Evolutionary conservation across 129 eudicot genomes (phyloP).

Genomic region (Arctium minus): DNA sequence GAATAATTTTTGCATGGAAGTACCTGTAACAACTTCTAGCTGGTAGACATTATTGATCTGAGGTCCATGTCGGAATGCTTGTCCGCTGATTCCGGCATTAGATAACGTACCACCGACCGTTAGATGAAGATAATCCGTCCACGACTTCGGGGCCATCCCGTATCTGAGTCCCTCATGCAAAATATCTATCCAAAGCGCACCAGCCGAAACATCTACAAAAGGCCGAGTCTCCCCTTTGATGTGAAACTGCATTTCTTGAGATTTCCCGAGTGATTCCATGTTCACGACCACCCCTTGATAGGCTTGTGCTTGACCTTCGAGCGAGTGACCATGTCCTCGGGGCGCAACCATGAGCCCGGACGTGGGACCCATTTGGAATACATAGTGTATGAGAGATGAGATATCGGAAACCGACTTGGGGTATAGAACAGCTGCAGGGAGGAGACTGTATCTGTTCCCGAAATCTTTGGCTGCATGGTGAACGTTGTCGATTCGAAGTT

Average conservation of each 20-base stretch:
- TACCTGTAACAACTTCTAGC: constrained; percentile 95
- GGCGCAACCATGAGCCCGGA: constrained; percentile 74
- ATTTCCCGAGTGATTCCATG: constrained; percentile 68
- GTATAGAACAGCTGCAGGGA: constrained; percentile 71
- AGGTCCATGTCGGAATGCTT: constrained; percentile 91
- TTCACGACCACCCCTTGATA: constrained; percentile 62
- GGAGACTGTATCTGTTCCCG: constrained; percentile 64
- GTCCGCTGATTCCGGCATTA: constrained; percentile 95
- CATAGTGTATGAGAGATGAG: constrained; percentile 43
- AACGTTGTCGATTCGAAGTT: constrained; percentile 41
- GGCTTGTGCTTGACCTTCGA: constrained; percentile 89
- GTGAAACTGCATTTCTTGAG: constrained; percentile 51
- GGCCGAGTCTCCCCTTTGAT: constrained; percentile 36
- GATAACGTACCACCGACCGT: constrained; percentile 98
- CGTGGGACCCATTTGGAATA: constrained; percentile 64
- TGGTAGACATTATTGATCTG: constrained; percentile 88
- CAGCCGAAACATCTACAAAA: constrained; percentile 83
- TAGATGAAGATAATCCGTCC: constrained; percentile 98
- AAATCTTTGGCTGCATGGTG: constrained; percentile 83
- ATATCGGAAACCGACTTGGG: constrained; percentile 87
- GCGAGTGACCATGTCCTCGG: constrained; percentile 92
- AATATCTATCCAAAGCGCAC: constrained; percentile 86
- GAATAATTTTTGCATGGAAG: constrained; percentile 7
- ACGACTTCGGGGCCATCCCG: constrained; percentile 92
- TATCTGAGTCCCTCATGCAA: constrained; percentile 72